Base-by-base conservation (phyloP, 2,329 filamentous ascomycete species). In the Didymellaceae sp. region DNA sequence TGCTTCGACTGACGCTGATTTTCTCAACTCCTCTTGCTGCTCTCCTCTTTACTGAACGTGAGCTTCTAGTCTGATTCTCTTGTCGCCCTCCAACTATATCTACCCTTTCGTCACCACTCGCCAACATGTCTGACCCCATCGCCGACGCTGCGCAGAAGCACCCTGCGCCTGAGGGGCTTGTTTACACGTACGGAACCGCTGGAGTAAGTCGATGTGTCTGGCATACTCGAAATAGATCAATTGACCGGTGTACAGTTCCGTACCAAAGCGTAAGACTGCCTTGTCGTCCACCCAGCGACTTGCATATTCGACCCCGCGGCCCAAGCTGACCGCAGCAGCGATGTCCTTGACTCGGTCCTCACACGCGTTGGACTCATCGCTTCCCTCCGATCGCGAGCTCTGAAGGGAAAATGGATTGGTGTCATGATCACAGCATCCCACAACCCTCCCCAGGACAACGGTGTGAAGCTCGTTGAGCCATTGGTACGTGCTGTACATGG, bases 351-450 rank as follows among this genome's bases (percentile, higher is more conserved):
- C 71, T 94, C 91, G 26, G 91, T 99, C 58, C 85, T 96, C 63
- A 97, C 93, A 77, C 88, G 92, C 37, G 92, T 97, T 59, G 94
- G 93, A 42, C 84, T 99, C 54, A 85, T 97, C 50, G 90, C 94
- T 24, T 86, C 89, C 48, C 83, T 97, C 42, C 88, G 94, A 57
- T 97, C 91, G 59, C 89, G 91, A 72, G 95, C 94, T 77, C 85
- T 95, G 64, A 87, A 88, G 72, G 88, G 91, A 59, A 90, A 95
- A 78, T 88, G 90, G 65, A 96, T 99, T 68, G 94, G 94, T 68
- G 88, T 99, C 62, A 87, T 87, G 84, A 80, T 87, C 43, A 87
- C 85, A 16, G 85, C 85, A 16, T 86, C 82, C 61, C 84, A 86
- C 73, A 87, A 87, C 57, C 84, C 84, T 20, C 80, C 83, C 20